These are phyloP conservation scores for Sporothrix euskadiensis DNA, from an alignment of 2,329 filamentous ascomycete genomes.

Conservation along the genomic window DNA sequence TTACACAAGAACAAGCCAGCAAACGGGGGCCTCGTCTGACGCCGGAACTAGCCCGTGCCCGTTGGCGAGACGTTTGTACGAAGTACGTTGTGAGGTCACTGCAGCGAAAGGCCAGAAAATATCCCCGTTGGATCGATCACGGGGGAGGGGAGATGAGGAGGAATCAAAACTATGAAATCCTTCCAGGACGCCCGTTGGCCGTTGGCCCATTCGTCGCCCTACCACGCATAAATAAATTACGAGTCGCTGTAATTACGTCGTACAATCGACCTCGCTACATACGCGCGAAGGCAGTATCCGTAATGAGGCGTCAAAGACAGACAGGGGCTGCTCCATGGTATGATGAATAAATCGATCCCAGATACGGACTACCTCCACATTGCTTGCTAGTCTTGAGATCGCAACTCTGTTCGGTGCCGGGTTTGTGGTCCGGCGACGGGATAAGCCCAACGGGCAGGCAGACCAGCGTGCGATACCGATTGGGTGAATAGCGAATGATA, in stretches of 20 bases:
- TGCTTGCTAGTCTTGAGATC: background rate
- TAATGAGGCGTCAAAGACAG: background rate
- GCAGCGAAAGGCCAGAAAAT: background rate
- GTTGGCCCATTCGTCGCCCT: background rate
- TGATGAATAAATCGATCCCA: background rate
- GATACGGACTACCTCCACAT: background rate
- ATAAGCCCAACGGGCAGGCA: background rate
- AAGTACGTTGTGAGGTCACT: background rate
- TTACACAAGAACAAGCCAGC: background rate
- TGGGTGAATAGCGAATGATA: background rate
- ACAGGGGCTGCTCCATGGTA: background rate
- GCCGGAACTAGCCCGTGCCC: background rate
- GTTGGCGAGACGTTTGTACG: background rate
- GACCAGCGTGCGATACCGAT: background rate
- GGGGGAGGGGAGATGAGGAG: constrained; percentile 7
- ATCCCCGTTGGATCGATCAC: background rate
- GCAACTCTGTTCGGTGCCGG: background rate
- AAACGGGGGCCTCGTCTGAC: background rate
- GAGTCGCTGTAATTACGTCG: background rate
- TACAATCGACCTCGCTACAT: background rate
- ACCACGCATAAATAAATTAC: background rate
- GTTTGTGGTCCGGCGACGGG: background rate
- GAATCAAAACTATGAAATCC: background rate
- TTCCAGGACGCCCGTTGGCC: background rate
- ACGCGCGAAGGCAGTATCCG: background rate